Evolutionary conservation across 140 eudicot species (phyloP), one percentile per base, ranked within the genome.

Genomic region (Flaveria floridana): DNA sequence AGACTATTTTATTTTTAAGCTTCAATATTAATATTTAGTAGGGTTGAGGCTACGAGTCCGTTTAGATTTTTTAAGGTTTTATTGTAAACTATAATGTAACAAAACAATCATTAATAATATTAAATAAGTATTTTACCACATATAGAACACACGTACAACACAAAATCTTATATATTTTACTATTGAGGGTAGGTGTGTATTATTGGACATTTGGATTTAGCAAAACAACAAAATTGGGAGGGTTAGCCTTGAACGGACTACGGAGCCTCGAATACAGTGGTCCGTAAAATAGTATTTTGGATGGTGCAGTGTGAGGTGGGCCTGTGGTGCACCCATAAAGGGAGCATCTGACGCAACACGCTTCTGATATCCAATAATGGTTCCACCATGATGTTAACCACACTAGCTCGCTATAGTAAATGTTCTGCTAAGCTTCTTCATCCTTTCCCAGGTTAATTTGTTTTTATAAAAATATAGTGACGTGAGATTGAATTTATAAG

Each of bases 281-380:
- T 65, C 53, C 53, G 71, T 13, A 19, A 75, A 65, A 70, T 77
- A 68, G 70, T 77, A 68, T 20, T 41, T 34, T 72, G 77, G 72
- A 64, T 62, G 70, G 69, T 77, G 53, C 64, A 69, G 75, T 41
- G 7, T 21, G 51, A 9, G 1, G 84, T 75, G 84, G 83, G 83
- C 46, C 69, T 74, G 48, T 51, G 76, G 76, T 74, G 80, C 84
- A 80, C 66, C 84, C 80, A 68, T n/a, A 74, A 74, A 68, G 76
- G 80, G 80, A 59, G 80, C 84, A 74, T 74, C 84, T 74, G 76
- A 80, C 72, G 37, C 71, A 47, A 42, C 76, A 80, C 80, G 84
- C 84, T 74, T 19, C 84, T 80, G 80, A 74, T 66, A 26, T 18
- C 70, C 64, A 73, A 66, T 73, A 56, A 73, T 79, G 62, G 51